Conservation (phyloP, 1,284 basidiomycete genomes). For the Fistulinella cinereoalba region DNA sequence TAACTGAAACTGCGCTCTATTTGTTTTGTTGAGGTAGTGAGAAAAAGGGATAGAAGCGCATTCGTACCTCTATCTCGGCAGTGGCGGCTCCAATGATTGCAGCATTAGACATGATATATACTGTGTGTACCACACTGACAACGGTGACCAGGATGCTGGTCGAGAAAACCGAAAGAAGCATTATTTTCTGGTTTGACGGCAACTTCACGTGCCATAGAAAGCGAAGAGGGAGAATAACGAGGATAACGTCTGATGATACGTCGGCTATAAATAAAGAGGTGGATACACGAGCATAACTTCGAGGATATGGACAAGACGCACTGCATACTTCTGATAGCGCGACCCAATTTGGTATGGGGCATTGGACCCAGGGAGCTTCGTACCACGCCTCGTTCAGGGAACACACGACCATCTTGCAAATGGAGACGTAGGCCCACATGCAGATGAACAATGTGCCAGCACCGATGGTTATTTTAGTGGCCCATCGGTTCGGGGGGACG, state of each 20-base stretch:
- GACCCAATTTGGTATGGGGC: conserved; percentile 19
- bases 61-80: conserved; percentile 26
- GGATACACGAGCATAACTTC: neutral
- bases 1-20: conserved; percentile 22
- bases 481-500: conserved; percentile 18
- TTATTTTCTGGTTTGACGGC: conserved; percentile 24
- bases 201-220: conserved; percentile 27
- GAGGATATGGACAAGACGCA: conserved; percentile 7
- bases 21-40: neutral
- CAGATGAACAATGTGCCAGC: conserved; percentile 8
- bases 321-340: conserved; percentile 25
- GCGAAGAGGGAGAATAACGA: conserved; percentile 24
- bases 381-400: conserved; percentile 20
- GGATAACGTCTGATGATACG: conserved; percentile 22
- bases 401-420: conserved; percentile 21
- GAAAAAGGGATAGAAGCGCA: neutral
- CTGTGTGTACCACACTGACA: conserved; percentile 25
- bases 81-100: conserved; percentile 8
- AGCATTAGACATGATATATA: conserved; percentile 16
- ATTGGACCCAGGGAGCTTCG: neutral
- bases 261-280: conserved; percentile 19
- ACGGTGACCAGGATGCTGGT: conserved; percentile 27
- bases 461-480: neutral
- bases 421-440: conserved; percentile 23
- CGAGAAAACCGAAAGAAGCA: conserved; percentile 30